Evolutionary conservation across 2,329 filamentous ascomycete species (phyloP).

Genomic region (Aspergillus thermomutatus): DNA sequence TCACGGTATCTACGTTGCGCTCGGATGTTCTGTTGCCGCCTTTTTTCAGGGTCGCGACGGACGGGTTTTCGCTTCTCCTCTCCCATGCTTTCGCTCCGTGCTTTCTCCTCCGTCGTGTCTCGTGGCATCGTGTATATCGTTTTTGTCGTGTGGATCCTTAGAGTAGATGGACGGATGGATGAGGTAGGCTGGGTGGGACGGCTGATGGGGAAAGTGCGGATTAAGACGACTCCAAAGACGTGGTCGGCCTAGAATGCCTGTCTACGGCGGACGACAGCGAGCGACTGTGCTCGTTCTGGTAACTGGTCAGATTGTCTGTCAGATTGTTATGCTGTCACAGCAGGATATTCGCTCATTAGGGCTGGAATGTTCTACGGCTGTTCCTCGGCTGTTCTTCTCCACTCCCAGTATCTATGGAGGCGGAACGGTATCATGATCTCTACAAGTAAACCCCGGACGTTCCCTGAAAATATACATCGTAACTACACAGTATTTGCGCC

Average conservation of each 20-base stretch:
- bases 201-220: not conserved
- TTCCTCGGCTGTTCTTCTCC: too few species aligned
- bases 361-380: too few species aligned
- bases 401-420: too few species aligned
- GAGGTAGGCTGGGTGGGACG: not conserved
- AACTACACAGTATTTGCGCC: not conserved
- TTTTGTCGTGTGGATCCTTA: not conserved
- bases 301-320: not conserved
- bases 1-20: conserved; percentile 20
- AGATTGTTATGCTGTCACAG: not conserved
- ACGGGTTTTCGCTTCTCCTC: conserved; percentile 18
- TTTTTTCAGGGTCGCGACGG: conserved; percentile 19
- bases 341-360: too few species aligned
- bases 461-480: not conserved
- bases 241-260: not conserved
- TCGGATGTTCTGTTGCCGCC: conserved; percentile 20
- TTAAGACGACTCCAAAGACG: not conserved
- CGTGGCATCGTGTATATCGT: conserved; percentile 4
- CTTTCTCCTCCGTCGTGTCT: not conserved
- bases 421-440: too few species aligned
- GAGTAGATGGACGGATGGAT: not conserved
- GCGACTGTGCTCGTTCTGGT: not conserved
- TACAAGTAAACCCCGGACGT: not conserved
- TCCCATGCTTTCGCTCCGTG: not conserved
- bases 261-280: not conserved